Conservation (phyloP, 441 rosid genomes). For the Bruguiera hainesii region DNA sequence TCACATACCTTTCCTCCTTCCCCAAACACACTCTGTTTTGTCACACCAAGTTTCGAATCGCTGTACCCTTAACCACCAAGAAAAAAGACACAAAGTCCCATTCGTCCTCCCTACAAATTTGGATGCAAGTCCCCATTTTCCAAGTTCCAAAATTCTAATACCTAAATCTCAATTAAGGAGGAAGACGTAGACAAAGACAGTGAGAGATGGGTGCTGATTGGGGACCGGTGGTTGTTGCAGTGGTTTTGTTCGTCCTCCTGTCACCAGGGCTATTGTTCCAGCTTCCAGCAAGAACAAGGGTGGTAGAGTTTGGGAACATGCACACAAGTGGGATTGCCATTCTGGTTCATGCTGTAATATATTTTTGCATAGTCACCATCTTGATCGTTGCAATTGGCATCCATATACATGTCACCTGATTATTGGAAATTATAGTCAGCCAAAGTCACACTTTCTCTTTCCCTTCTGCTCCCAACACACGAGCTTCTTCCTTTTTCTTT, state of each 20-base stretch:
- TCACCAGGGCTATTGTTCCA: conserved; percentile 89
- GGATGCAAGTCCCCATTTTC: not conserved
- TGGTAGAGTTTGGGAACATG: conserved; percentile 93
- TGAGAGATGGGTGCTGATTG: conserved; percentile 65
- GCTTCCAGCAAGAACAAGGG: conserved; percentile 67
- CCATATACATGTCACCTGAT: conserved; percentile 57
- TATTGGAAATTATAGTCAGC: not conserved
- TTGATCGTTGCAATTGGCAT: conserved; percentile 71
- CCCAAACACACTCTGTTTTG: conserved; percentile 30
- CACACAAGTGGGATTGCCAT: conserved; percentile 82
- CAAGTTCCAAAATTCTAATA: not conserved
- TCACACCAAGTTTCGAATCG: conserved; percentile 49
- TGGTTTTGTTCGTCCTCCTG: conserved; percentile 62
- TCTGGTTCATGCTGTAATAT: conserved; percentile 72
- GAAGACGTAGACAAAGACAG: not conserved
- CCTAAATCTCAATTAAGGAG: not conserved
- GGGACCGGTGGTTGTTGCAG: conserved; percentile 78
- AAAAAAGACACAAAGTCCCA: conserved; percentile 28
- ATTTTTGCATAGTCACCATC: conserved; percentile 72
- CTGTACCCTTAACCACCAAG: conserved; percentile 51
- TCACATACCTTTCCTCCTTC: conserved; percentile 44
- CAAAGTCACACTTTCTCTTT: not conserved
- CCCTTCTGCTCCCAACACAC: not conserved
- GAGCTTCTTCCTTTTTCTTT: not conserved
- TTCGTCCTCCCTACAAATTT: conserved; percentile 27